These are phyloP conservation scores for Moniliophthora roreri DNA, from an alignment of 1,284 basidiomycete genomes.

Conservation along the genomic window DNA sequence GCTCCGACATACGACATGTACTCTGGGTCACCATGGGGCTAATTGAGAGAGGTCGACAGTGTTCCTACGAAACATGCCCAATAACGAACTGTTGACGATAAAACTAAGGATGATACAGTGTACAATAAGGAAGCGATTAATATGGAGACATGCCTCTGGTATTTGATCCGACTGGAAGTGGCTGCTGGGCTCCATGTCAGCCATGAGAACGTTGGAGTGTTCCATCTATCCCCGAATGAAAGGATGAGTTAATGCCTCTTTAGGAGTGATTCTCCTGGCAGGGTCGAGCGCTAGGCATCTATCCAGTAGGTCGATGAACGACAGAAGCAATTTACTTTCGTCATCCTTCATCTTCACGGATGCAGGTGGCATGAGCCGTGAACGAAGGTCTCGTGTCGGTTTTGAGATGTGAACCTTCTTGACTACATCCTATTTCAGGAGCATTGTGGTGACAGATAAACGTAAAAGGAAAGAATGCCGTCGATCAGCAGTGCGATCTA, in stretches of 20 bases:
- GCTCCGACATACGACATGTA: too few species aligned
- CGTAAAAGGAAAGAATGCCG: slow-evolving; percentile 15
- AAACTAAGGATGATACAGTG: too few species aligned
- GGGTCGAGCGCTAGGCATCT: slow-evolving; percentile 94
- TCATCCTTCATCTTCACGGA: slow-evolving; percentile 84
- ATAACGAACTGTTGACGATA: too few species aligned
- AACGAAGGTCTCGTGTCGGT: slow-evolving; percentile 77
- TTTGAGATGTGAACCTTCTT: slow-evolving; percentile 86
- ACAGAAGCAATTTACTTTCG: slow-evolving; percentile 80
- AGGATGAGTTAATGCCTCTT: slow-evolving; percentile 86
- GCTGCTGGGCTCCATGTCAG: too few species aligned
- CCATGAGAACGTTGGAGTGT: not conserved
- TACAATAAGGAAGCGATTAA: too few species aligned
- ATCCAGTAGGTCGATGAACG: slow-evolving; percentile 91
- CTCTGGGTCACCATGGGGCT: too few species aligned
- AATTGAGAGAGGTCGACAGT: too few species aligned
- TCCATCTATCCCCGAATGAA: slow-evolving; percentile 69
- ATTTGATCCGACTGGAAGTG: too few species aligned
- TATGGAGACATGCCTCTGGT: too few species aligned
- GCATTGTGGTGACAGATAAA: slow-evolving; percentile 5
- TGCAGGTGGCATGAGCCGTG: slow-evolving; percentile 79
- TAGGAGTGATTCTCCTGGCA: slow-evolving; percentile 79
- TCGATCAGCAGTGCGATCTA: slow-evolving; percentile 11
- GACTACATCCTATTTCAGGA: slow-evolving; percentile 63
- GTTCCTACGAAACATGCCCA: too few species aligned